Base-by-base conservation (phyloP, 2,329 filamentous ascomycete genomes). In the Aspergillus clavatus region DNA sequence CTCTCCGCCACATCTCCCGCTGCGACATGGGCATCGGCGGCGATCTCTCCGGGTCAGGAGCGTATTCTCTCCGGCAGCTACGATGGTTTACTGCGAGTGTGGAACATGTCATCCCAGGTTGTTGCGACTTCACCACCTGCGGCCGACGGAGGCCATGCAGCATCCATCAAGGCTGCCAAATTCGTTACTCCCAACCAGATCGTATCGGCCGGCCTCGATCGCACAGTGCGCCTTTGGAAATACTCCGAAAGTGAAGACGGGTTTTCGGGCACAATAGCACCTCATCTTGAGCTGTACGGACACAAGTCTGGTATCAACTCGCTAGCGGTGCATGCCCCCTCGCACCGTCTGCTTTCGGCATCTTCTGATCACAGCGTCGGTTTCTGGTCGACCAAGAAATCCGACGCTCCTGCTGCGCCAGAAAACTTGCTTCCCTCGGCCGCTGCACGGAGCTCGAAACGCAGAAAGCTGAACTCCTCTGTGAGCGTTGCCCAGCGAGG, bases 21-120 rank as follows among this genome's bases (percentile, higher is more conserved):
- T 2, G 82, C 77, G 16, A 63, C 66, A 43, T 84, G 80, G 78
- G 73, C 75, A 7, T 74, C 71, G 39, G 72, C 77, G 11, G 57
- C 57, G 11, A 58, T 73, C 38, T 66, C 69, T 21, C 69, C 70
- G 28, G 79, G 81, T 18, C 80, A 84, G 53, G 82, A 87, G 58
- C 76, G 87, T 51, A 84, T 97, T 48, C 72, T 95, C n/a, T 94
- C 89, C n/a, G 89, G 83, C 23, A 91, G 88, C 38, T 97, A 95
- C 63, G 93, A 98, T 66, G 91, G 91, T 7, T 72, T 95, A 12
- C 72, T 97, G 45, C 79, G 90, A 54, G 78, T 97, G 52, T 98
- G 93, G 91, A 87, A 93, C 58, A 83, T 84, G 53, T 90, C 89
- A 0, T 89, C 88, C n/a, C 79, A 93, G 50, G 75, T 86, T n/a